Evolutionary conservation across 257 asterid species (phyloP), one percentile per base, ranked within the genome.

Genomic region (Solanum pimpinellifolium): DNA sequence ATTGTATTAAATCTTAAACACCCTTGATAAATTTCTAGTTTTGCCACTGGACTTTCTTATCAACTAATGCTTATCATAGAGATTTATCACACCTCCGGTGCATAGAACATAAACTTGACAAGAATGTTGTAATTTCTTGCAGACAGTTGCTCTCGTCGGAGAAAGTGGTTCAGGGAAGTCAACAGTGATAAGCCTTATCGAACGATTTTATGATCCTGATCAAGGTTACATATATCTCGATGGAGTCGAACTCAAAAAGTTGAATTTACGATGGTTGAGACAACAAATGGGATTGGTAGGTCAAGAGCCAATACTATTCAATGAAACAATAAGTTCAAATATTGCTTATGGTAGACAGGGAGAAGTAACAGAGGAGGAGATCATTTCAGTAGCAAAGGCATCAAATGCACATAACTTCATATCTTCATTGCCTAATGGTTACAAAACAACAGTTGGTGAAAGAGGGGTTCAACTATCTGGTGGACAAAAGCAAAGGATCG

Each of bases 401-500:
- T 87, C 90, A 4, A 88, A 88, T 81, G 90, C 90, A 27, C 90
- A 88, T 88, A 69, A 41, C 77, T 88, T 88, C 85, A 88, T 88
- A 49, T 83, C 89, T 11, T 60, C 84, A 73, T 87, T 87, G 85
- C 89, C 89, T 10, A 31, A 86, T 78, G 94, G 94, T 11, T 93
- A 93, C 39, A 86, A 90, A 9, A 93, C 94, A 5, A 76, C 46
- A 18, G 96, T 93, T 8, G 94, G 96, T 3, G 94, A 92, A 68
- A 85, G 90, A 39, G 93, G 95, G 70, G 46, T 84, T 16, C 93
- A 90, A n/a, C 41, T 90, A 78, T 93, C 93, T 1, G 93, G 94
- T 16, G 95, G 95, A 6, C 94, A 93, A 46, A 93, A 92, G 89
- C 95, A 91, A 72, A 86, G 94, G 1, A 88, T 93, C 2, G 94